A percentile compares a stretch with the other conserved stretches of the same genome.
These are phyloP conservation scores for Russula vinacea DNA, from an alignment of 768 basidiomycete genomes.

Conservation along the genomic window DNA sequence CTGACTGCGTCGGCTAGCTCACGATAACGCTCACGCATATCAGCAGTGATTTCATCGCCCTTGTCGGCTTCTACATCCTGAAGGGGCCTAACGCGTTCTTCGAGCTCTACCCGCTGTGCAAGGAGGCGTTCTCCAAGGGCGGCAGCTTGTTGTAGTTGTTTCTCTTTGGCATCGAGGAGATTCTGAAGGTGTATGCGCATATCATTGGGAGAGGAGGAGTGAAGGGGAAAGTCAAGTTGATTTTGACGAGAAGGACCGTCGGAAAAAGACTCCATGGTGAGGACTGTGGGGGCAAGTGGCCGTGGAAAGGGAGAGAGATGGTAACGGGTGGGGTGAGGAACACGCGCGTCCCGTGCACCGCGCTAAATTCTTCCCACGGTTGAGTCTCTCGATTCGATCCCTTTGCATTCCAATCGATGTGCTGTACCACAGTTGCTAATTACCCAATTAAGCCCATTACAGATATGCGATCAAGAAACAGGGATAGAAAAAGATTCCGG, in stretches of 20 bases:
- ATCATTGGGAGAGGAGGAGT: conserved; percentile 32
- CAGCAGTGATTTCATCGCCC: conserved; percentile 58
- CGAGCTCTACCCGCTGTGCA: conserved; percentile 89
- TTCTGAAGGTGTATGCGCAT: conserved; percentile 43
- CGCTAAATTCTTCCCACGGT: conserved; percentile 21
- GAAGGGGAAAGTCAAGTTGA: conserved; percentile 18
- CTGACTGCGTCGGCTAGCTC: conserved; percentile 74
- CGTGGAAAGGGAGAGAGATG: background rate
- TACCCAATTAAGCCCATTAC: conserved; percentile 9
- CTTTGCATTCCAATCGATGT: background rate
- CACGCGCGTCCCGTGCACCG: conserved; percentile 6
- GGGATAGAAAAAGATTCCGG: conserved; percentile 5
- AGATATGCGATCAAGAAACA: conserved; percentile 17
- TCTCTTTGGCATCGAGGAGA: conserved; percentile 86
- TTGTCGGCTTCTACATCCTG: conserved; percentile 68
- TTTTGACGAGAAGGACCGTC: conserved; percentile 31
- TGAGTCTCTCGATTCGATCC: background rate
- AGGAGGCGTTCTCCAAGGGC: conserved; percentile 92
- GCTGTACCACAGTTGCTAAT: background rate
- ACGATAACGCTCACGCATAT: conserved; percentile 68
- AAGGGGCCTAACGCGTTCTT: conserved; percentile 79
- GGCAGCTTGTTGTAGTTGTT: conserved; percentile 87
- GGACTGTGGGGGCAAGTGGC: background rate
- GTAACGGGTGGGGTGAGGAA: background rate
- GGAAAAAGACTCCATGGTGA: conserved; percentile 37